Evolutionary conservation across 495 filamentous ascomycete genomes (phyloP), one percentile per base, ranked within the genome.

Genomic region (Penicillium pulvis): DNA sequence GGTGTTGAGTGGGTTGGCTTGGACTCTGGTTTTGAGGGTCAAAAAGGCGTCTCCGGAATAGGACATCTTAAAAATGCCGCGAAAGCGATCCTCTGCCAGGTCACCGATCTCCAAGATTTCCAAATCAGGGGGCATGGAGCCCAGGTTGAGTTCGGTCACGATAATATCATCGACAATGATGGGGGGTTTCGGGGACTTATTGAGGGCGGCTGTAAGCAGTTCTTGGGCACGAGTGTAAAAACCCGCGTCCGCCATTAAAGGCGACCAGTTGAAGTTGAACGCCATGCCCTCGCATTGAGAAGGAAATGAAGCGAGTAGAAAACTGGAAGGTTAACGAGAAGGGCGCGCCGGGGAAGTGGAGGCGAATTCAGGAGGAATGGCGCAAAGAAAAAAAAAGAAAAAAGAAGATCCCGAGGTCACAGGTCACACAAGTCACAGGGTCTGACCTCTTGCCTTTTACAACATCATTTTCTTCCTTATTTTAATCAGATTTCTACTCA

Each of bases 191-290:
- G 93, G 92, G 33, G 91, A 96, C 75, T 98, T 98, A 83, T 98
- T 98, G 63, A 98, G 82, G 30, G 94, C 95, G 44, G 89, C 87
- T 24, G 94, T 98, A 48, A 98, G 84, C 67, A 98, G 90, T 64
- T 97, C 93, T 71, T 93, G 90, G 51, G 94, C 94, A 66, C 92
- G 86, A 66, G 87, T 84, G 75, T 95, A 95, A 78, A 95, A 95
- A 57, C 77, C 75, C 70, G 91, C 92, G 80, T 97, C 91, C 64
- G 93, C 93, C 75, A 93, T 92, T 64, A 98, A 84, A 70, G 94
- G 94, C 83, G 92, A 96, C 94, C 94, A 98, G 92, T 98, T 98
- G 90, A 98, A 98, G 81, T 97, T 97, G 87, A 98, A 98, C 61
- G 94, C 93, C 94, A 98, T 98, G 63, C 64, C 70, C 58, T 66